phyloP scores from a whole-genome alignment of 2,329 filamentous ascomycete genomes.

The Aspergillus chevalieri region DNA sequence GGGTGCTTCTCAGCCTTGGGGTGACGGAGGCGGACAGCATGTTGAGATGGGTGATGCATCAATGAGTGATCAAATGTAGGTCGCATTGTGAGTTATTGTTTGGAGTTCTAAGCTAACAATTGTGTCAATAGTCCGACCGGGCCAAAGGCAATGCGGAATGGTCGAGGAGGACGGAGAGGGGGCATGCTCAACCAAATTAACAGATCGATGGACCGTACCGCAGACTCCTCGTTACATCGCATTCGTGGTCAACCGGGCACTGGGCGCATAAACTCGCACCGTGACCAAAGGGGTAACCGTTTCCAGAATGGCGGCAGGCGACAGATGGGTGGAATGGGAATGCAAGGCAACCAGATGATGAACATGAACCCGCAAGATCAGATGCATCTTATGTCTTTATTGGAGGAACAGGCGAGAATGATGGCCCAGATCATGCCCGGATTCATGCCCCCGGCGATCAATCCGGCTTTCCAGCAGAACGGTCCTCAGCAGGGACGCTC shows the following conservation, averaged over 20 bases:
- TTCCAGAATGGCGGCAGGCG: slow-evolving; percentile 42
- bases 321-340: slow-evolving; percentile 40
- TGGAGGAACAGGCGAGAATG: slow-evolving; percentile 82
- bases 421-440: slow-evolving; percentile 66
- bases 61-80: slow-evolving; percentile 36
- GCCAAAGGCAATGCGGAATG: slow-evolving; percentile 88
- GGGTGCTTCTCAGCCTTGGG: slow-evolving; percentile 9
- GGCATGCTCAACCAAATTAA: slow-evolving; percentile 80
- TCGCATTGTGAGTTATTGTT: not conserved
- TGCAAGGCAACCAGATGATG: slow-evolving; percentile 33
- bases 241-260: slow-evolving; percentile 65
- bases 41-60: slow-evolving; percentile 62
- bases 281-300: slow-evolving; percentile 66
- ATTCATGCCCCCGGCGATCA: slow-evolving; percentile 48
- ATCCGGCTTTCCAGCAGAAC: slow-evolving; percentile 48
- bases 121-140: slow-evolving; percentile 67
- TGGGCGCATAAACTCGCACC: slow-evolving; percentile 77
- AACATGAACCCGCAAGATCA: slow-evolving; percentile 62
- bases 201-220: slow-evolving; percentile 70
- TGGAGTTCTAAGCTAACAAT: slow-evolving; percentile 34
- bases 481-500: slow-evolving; percentile 50
- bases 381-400: slow-evolving; percentile 67
- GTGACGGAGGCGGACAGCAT: slow-evolving; percentile 49
- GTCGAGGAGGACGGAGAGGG: slow-evolving; percentile 60
- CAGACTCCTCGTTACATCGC: slow-evolving; percentile 70